Percentiles rank a stretch among this genome's conserved stretches.
phyloP scores from a whole-genome alignment of 345 rosid genomes.

The Noccaea caerulescens region DNA sequence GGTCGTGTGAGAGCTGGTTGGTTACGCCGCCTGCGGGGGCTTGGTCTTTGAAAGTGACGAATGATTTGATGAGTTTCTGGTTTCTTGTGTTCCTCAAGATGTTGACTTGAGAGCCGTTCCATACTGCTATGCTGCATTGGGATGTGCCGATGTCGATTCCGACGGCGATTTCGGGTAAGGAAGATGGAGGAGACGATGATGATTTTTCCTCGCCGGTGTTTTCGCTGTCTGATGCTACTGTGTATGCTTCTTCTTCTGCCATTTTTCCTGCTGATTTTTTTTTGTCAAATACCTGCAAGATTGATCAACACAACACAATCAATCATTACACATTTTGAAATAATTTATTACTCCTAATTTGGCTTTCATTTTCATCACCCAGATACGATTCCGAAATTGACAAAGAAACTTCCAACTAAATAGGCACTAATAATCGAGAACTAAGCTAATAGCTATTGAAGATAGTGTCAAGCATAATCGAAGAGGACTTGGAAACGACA shows the following conservation, averaged over 20 bases:
- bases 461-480: neutral
- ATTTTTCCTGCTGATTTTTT: conserved; percentile 49
- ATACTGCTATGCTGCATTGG: conserved; percentile 77
- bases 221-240: conserved; percentile 86
- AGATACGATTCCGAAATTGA: neutral
- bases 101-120: conserved; percentile 88
- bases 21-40: conserved; percentile 78
- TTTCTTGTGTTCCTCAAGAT: conserved; percentile 73
- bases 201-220: conserved; percentile 77
- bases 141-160: conserved; percentile 93
- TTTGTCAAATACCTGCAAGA: neutral
- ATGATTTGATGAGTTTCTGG: conserved; percentile 74
- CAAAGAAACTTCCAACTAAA: neutral
- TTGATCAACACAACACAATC: neutral
- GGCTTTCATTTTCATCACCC: conserved; percentile 1
- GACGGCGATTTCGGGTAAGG: conserved; percentile 71
- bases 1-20: conserved; percentile 71
- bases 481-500: conserved; percentile 1
- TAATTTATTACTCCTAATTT: neutral
- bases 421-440: neutral
- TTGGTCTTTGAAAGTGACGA: conserved; percentile 80
- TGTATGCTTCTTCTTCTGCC: conserved; percentile 70
- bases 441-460: neutral
- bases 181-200: conserved; percentile 46
- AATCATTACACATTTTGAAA: neutral